These are phyloP conservation scores for Amanita fuliginea DNA, from an alignment of 768 basidiomycete species.

Conservation along the genomic window DNA sequence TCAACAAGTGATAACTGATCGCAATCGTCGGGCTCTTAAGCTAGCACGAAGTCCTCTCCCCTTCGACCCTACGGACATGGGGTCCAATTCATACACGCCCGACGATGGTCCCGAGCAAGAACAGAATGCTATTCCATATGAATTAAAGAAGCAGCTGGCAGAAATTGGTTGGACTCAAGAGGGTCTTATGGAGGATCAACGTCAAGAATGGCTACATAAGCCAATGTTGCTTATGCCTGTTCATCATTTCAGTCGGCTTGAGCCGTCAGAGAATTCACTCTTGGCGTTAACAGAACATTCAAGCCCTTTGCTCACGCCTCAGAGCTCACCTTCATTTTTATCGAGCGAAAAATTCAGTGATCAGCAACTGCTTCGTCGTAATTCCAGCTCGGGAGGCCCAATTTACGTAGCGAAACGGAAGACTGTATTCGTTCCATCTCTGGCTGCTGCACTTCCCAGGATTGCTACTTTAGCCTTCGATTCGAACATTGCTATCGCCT, in stretches of 20 bases:
- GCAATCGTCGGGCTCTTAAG: constrained; percentile 58
- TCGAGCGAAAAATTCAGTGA: constrained; percentile 8
- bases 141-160: constrained; percentile 51
- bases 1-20: constrained; percentile 50
- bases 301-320: constrained; percentile 23
- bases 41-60: constrained; percentile 58
- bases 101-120: constrained; percentile 40
- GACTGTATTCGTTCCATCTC: constrained; percentile 54
- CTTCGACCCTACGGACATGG: constrained; percentile 69
- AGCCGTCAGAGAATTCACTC: constrained; percentile 16
- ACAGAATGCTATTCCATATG: constrained; percentile 47
- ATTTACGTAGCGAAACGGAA: constrained; percentile 40
- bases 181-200: constrained; percentile 40
- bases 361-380: constrained; percentile 39
- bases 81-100: constrained; percentile 45
- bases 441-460: constrained; percentile 42
- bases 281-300: constrained; percentile 20
- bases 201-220: constrained; percentile 45
- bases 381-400: constrained; percentile 41
- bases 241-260: constrained; percentile 42
- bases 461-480: constrained; percentile 46
- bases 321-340: constrained; percentile 14
- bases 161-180: constrained; percentile 73
- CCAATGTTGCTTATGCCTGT: constrained; percentile 58
- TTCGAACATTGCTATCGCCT: constrained; percentile 39